Conservation (phyloP, 768 basidiomycete species). For the Cystobasidiopsis lactophilus region DNA sequence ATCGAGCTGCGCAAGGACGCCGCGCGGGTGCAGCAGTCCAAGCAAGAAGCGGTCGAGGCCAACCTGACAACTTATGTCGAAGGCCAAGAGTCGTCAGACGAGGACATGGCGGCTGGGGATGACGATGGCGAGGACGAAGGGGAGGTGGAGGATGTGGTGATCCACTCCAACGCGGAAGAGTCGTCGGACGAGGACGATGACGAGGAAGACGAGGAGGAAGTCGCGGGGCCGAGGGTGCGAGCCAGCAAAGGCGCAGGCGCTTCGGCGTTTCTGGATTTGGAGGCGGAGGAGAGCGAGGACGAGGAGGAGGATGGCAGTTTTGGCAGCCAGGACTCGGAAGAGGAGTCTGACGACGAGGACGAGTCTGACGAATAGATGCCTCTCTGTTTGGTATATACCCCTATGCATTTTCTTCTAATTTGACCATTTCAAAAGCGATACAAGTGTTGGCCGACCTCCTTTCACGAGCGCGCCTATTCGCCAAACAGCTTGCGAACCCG, state of each 20-base stretch:
- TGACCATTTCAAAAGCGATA: too few species aligned
- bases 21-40: slow-evolving; percentile 28
- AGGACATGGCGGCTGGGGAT: slow-evolving; percentile 55
- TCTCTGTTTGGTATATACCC: too few species aligned
- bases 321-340: slow-evolving; percentile 2
- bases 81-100: slow-evolving; percentile 35
- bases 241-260: slow-evolving; percentile 17
- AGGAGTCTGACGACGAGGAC: slow-evolving; percentile 13
- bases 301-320: slow-evolving; percentile 27
- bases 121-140: slow-evolving; percentile 39
- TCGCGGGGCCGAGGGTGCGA: slow-evolving; percentile 20
- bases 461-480: slow-evolving; percentile 44
- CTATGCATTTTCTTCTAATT: too few species aligned
- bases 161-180: slow-evolving; percentile 15
- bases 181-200: slow-evolving; percentile 38
- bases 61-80: too few species aligned
- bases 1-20: slow-evolving; percentile 67
- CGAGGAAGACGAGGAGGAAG: slow-evolving; percentile 47
- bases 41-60: slow-evolving; percentile 19
- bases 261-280: slow-evolving; percentile 26
- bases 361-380: slow-evolving; percentile 13
- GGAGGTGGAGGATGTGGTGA: slow-evolving; percentile 36
- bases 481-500: slow-evolving; percentile 91
- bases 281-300: slow-evolving; percentile 33
- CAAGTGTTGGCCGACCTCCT: too few species aligned